Conservation (phyloP, 495 filamentous ascomycete species). For the Glutinoglossum americanum region DNA sequence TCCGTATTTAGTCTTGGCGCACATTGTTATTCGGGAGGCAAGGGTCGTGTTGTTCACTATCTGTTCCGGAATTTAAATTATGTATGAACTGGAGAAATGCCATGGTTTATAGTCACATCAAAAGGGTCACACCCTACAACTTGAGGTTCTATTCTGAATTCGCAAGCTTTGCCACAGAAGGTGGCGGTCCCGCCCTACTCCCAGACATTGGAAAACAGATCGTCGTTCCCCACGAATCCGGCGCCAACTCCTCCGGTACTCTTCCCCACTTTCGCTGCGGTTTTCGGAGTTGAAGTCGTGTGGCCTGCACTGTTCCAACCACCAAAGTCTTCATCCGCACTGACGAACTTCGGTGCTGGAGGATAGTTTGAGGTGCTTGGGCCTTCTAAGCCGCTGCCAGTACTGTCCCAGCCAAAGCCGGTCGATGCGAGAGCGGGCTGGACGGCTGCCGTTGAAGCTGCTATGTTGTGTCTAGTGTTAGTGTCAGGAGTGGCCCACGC, state of each 20-base stretch:
- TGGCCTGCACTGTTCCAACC: slow-evolving; percentile 60
- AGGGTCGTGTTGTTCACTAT: too few species aligned
- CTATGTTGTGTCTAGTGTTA: neutral
- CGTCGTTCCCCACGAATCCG: slow-evolving; percentile 25
- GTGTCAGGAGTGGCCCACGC: slow-evolving; percentile 17
- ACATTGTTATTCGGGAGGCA: slow-evolving; percentile 10
- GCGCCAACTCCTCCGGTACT: neutral
- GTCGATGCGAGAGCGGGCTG: slow-evolving; percentile 9
- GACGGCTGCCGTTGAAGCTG: slow-evolving; percentile 6
- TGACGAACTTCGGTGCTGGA: slow-evolving; percentile 35
- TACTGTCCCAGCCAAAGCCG: slow-evolving; percentile 33
- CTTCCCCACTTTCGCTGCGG: slow-evolving; percentile 2
- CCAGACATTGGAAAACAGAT: slow-evolving; percentile 92
- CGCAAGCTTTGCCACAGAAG: neutral
- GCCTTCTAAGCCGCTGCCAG: neutral
- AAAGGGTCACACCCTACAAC: neutral
- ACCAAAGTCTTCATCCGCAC: slow-evolving; percentile 79
- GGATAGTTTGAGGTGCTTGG: slow-evolving; percentile 8
- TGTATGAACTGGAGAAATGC: neutral
- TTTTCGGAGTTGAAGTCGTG: slow-evolving; percentile 20
- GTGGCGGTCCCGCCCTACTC: slow-evolving; percentile 23
- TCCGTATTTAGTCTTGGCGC: neutral
- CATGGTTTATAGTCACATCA: neutral
- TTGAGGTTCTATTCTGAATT: neutral
- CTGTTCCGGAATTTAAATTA: neutral